phyloP scores from a whole-genome alignment of 306 rosid species.

The Trifolium repens region DNA sequence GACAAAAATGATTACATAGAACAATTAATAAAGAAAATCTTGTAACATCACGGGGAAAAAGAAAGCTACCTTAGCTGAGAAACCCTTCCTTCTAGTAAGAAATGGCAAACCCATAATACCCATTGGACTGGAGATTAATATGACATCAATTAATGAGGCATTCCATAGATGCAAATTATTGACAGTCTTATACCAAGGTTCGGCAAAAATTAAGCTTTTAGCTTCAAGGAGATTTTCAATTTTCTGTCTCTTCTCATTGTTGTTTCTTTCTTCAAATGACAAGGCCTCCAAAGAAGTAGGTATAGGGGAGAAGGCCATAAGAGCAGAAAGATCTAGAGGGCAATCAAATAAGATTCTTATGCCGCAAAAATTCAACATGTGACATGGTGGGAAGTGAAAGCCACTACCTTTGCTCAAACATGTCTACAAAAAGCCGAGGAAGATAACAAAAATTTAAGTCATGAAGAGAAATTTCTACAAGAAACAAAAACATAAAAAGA shows the following conservation, averaged over 20 bases:
- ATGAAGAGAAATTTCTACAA: not conserved
- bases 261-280: slow-evolving; percentile 33
- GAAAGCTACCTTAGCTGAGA: slow-evolving; percentile 73
- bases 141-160: slow-evolving; percentile 64
- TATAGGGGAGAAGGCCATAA: slow-evolving; percentile 74
- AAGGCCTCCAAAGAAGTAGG: slow-evolving; percentile 47
- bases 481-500: not conserved
- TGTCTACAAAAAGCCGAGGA: slow-evolving; percentile 44
- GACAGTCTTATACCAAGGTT: slow-evolving; percentile 84
- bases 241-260: slow-evolving; percentile 52
- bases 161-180: slow-evolving; percentile 68
- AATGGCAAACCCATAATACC: slow-evolving; percentile 85
- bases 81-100: slow-evolving; percentile 73
- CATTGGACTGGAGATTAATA: slow-evolving; percentile 85
- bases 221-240: slow-evolving; percentile 55
- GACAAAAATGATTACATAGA: slow-evolving; percentile 12
- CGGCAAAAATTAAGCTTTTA: slow-evolving; percentile 59
- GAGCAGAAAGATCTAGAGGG: slow-evolving; percentile 83
- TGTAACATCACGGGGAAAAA: not conserved
- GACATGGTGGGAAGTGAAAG: slow-evolving; percentile 80
- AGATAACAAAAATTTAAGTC: slow-evolving; percentile 6
- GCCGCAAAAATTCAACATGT: slow-evolving; percentile 73
- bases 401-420: slow-evolving; percentile 84
- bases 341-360: slow-evolving; percentile 77
- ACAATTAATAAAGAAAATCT: slow-evolving; percentile 11